Conservation (phyloP, 1,139 yeast genomes). For the Geotrichum histeridarum region DNA sequence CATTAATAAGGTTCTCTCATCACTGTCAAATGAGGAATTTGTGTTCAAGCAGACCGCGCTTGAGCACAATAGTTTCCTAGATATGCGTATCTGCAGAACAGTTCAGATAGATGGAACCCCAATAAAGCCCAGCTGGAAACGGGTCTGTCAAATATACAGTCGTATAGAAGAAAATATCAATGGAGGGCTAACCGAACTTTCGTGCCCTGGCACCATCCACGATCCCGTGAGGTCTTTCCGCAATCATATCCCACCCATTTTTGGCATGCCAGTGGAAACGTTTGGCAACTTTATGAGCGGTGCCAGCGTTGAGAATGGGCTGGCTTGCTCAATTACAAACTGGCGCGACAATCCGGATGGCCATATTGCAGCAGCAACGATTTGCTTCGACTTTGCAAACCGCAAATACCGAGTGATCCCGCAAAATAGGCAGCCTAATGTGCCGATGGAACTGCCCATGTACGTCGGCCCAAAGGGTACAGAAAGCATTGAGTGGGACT, state of each 20-base stretch:
- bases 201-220: not conserved
- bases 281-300: slow-evolving; percentile 6
- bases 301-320: slow-evolving; percentile 5
- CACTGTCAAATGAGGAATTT: not conserved
- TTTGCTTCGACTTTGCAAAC: slow-evolving; percentile 4
- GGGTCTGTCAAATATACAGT: slow-evolving; percentile 3
- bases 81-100: slow-evolving; percentile 1
- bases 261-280: slow-evolving; percentile 6
- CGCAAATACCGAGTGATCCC: slow-evolving; percentile 13
- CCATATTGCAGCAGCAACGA: not conserved
- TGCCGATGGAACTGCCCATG: slow-evolving; percentile 1
- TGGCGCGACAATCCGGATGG: slow-evolving; percentile 1
- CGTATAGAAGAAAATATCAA: not conserved
- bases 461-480: slow-evolving; percentile 5
- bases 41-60: not conserved
- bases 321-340: slow-evolving; percentile 4
- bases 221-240: not conserved
- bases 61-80: not conserved
- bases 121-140: slow-evolving; percentile 1
- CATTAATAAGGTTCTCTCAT: not conserved
- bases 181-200: not conserved
- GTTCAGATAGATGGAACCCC: not conserved
- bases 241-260: slow-evolving; percentile 9
- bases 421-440: not conserved
- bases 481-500: slow-evolving; percentile 3